These are phyloP conservation scores for Glutinoglossum americanum DNA, from an alignment of 495 filamentous ascomycete genomes.

Conservation along the genomic window DNA sequence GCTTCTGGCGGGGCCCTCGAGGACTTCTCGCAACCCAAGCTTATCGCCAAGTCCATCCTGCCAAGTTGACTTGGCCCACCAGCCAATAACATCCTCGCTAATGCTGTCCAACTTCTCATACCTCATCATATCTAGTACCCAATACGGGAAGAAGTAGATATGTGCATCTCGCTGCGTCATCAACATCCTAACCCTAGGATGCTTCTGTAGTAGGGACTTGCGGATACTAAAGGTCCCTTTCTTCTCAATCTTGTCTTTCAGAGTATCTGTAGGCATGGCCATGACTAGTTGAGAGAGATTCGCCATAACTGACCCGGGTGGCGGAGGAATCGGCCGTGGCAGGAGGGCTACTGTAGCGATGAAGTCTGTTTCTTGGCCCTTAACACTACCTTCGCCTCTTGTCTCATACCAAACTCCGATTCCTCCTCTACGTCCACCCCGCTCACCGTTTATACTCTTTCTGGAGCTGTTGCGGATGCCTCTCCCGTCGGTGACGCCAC, in stretches of 20 bases:
- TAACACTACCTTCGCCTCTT: slow-evolving; percentile 46
- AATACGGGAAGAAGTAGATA: slow-evolving; percentile 79
- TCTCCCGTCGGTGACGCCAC: slow-evolving; percentile 21
- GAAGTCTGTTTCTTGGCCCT: slow-evolving; percentile 84
- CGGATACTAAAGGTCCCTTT: slow-evolving; percentile 50
- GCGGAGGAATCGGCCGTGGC: slow-evolving; percentile 28
- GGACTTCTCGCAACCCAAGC: slow-evolving; percentile 44
- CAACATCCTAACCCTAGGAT: slow-evolving; percentile 53
- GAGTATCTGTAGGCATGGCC: slow-evolving; percentile 59
- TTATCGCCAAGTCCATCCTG: slow-evolving; percentile 61
- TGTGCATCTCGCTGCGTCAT: slow-evolving; percentile 73
- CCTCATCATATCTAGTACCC: slow-evolving; percentile 64
- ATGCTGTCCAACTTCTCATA: slow-evolving; percentile 71
- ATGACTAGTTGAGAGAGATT: slow-evolving; percentile 46
- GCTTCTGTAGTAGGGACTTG: slow-evolving; percentile 43
- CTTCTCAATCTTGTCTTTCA: slow-evolving; percentile 57
- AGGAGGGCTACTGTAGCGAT: slow-evolving; percentile 48
- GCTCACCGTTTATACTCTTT: slow-evolving; percentile 28
- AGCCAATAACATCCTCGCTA: slow-evolving; percentile 79
- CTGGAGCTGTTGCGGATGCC: slow-evolving; percentile 15
- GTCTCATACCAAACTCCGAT: slow-evolving; percentile 80
- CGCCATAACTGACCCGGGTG: slow-evolving; percentile 36
- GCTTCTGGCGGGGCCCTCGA: slow-evolving; percentile 20
- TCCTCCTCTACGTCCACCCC: slow-evolving; percentile 44
- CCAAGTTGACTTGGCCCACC: slow-evolving; percentile 90